Percentiles rank a stretch among this genome's conserved stretches.
These are phyloP conservation scores for Neofusicoccum parvum DNA, from an alignment of 2,329 filamentous ascomycete species.

Conservation along the genomic window DNA sequence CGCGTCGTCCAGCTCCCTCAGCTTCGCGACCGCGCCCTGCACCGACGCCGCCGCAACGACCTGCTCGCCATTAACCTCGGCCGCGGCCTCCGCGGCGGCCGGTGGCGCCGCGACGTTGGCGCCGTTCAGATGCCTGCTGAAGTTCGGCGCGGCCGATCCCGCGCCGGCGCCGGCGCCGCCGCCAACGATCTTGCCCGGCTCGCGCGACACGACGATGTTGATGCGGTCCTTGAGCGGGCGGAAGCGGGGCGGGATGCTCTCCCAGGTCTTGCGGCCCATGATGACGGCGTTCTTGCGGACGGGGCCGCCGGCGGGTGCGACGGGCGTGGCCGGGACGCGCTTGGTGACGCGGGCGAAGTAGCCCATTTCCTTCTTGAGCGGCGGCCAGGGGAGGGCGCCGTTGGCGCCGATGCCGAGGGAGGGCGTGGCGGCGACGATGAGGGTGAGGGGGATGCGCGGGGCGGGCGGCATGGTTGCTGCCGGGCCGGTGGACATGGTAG, in stretches of 20 bases:
- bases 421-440: constrained; percentile 91
- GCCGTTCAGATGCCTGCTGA: too few species aligned
- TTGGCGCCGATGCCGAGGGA: constrained; percentile 83
- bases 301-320: constrained; percentile 22
- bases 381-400: constrained; percentile 84
- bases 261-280: constrained; percentile 98
- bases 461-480: constrained; percentile 8
- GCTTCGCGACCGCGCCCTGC: neutral
- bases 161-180: neutral
- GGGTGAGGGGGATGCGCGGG: constrained; percentile 65
- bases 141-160: too few species aligned
- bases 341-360: constrained; percentile 93
- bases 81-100: too few species aligned
- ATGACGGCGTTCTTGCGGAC: constrained; percentile 68
- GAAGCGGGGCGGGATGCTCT: constrained; percentile 78
- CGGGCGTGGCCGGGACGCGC: constrained; percentile 44
- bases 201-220: constrained; percentile 77
- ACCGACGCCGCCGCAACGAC: neutral
- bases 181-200: neutral
- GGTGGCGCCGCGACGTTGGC: too few species aligned
- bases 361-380: constrained; percentile 86
- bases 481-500: neutral
- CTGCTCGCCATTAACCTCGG: too few species aligned
- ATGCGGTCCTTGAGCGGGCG: constrained; percentile 77
- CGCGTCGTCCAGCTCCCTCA: constrained; percentile 24